phyloP scores from a whole-genome alignment of 1,284 basidiomycete species.

The Rhodofomes roseus region DNA sequence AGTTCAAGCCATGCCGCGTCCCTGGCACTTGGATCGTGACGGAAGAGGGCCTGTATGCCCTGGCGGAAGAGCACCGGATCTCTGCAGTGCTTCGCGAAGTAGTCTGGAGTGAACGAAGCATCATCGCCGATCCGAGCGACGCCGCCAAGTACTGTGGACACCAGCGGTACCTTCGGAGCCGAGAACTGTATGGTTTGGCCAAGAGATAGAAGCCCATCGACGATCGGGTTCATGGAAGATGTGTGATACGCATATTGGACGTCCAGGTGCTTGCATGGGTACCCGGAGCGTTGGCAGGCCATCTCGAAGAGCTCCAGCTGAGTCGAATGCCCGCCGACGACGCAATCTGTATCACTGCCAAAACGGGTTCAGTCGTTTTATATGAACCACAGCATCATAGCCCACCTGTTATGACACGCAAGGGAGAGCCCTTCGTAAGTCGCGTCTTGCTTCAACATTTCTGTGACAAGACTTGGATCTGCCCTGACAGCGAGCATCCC shows the following conservation, averaged over 20 bases:
- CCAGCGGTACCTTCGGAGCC: constrained; percentile 50
- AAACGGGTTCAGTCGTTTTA: neutral
- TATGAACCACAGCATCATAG: neutral
- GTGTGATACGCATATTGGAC: constrained; percentile 68
- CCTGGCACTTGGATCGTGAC: constrained; percentile 23
- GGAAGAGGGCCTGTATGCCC: constrained; percentile 40
- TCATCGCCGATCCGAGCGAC: constrained; percentile 51
- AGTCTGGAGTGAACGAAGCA: constrained; percentile 43
- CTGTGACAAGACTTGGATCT: constrained; percentile 30
- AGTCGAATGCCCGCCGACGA: constrained; percentile 49
- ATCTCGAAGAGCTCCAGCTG: constrained; percentile 40
- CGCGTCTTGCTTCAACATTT: constrained; percentile 31
- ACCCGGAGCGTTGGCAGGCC: constrained; percentile 35
- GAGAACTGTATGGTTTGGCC: constrained; percentile 35
- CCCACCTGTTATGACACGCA: constrained; percentile 53
- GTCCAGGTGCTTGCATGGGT: constrained; percentile 40
- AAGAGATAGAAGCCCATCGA: constrained; percentile 41
- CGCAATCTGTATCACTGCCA: constrained; percentile 44
- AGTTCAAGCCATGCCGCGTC: constrained; percentile 60
- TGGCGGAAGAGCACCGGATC: constrained; percentile 57
- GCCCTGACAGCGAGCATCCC: constrained; percentile 61
- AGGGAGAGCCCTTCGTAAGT: constrained; percentile 40
- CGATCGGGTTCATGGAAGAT: constrained; percentile 51
- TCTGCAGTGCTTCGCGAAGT: constrained; percentile 56
- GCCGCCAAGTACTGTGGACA: constrained; percentile 55